Base-by-base conservation (phyloP, 2,329 filamentous ascomycete species). In the Penicillium sp. region DNA sequence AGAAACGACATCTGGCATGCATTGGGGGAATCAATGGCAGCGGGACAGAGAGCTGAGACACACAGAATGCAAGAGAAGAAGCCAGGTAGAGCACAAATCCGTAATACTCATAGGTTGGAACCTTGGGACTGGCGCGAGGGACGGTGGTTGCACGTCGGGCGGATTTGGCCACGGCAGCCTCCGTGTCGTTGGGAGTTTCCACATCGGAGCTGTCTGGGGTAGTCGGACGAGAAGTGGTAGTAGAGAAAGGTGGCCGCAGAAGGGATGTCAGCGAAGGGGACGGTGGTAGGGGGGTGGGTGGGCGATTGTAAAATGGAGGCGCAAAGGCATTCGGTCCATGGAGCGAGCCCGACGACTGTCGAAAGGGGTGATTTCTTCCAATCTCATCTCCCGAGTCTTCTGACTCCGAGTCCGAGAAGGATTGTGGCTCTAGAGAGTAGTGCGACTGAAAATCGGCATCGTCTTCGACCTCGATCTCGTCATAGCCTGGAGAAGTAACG, bases 61-160 rank as follows among this genome's bases (percentile, higher is more conserved):
- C 83, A 73, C 90, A 81, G 75, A 98, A 98, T 1, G 87, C 87
- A 55, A 95, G 82, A 25, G 89, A 92, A 64, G 90, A 93, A 73
- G 94, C 92, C 42, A 99, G 85, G 80, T 99, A 98, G 53, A 99
- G 85, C 57, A 96, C 94, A 79, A 99, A 99, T 75, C 95, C 95
- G 76, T 98, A 98, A 85, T 98, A 99, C 76, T 99, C 95, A 80
- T 99, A 98, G 0, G 95, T 99, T n/a, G 95, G 95, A 2, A 99
- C 93, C 74, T 95, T 93, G 1, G 95, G 95, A 57, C 89, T 89
- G 1, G 93, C 93, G 58, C 92, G 89, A 6, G 93, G 92, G 19
- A 97, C 87, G 1, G 85, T 89, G 63, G 82, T 85, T 63, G 81
- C 85, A 69, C 81, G 82, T 53, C 80, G 82, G 58, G 84, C 87